These are phyloP conservation scores for Candida alai DNA, from an alignment of 805 yeast species.

Conservation along the genomic window DNA sequence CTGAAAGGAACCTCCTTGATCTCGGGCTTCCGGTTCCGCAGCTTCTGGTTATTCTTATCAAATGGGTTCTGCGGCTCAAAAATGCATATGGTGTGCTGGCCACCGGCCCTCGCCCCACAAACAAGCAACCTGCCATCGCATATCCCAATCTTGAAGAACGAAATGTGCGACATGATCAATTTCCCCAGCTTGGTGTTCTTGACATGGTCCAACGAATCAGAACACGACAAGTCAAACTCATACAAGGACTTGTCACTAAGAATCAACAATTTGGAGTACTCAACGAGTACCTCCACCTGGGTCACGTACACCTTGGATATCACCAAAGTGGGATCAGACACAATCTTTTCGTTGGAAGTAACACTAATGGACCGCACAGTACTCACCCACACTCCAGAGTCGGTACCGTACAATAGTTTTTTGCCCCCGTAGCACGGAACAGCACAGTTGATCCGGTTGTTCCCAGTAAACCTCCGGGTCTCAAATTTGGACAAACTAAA, in stretches of 20 bases:
- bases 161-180: slow-evolving; percentile 81
- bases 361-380: slow-evolving; percentile 58
- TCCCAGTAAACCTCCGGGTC: slow-evolving; percentile 68
- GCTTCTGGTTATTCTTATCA: slow-evolving; percentile 52
- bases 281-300: slow-evolving; percentile 89
- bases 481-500: slow-evolving; percentile 74
- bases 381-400: slow-evolving; percentile 82
- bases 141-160: slow-evolving; percentile 88
- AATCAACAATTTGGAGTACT: slow-evolving; percentile 77
- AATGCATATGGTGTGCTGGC: slow-evolving; percentile 71
- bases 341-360: slow-evolving; percentile 45
- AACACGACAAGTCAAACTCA: slow-evolving; percentile 63
- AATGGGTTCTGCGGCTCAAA: slow-evolving; percentile 86
- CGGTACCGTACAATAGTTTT: slow-evolving; percentile 86
- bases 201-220: slow-evolving; percentile 44
- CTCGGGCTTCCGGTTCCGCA: slow-evolving; percentile 59
- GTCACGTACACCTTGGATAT: slow-evolving; percentile 73
- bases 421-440: slow-evolving; percentile 95
- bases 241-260: slow-evolving; percentile 77
- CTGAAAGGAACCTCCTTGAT: slow-evolving; percentile 74
- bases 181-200: slow-evolving; percentile 63
- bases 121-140: slow-evolving; percentile 86
- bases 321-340: slow-evolving; percentile 71
- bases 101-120: slow-evolving; percentile 80
- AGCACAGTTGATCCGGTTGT: slow-evolving; percentile 81